Conservation (phyloP, 1,139 yeast species). For the Yamadazyma friedrichii region DNA sequence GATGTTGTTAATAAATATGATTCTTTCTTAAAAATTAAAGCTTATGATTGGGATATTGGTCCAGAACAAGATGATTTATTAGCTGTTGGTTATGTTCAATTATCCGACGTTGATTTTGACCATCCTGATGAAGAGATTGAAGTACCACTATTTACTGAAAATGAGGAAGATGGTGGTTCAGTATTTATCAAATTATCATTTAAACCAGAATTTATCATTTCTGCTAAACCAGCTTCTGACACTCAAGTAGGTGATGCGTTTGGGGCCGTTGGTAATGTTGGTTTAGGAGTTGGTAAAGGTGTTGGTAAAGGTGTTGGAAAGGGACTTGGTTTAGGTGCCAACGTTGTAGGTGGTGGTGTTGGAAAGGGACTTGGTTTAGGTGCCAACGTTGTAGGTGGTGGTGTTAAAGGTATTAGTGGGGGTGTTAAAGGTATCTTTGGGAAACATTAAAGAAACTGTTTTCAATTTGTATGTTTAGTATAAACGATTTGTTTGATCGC, state of each 20-base stretch:
- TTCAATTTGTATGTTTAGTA: background rate
- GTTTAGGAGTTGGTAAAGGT: conserved; percentile 49
- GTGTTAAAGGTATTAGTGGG: conserved; percentile 46
- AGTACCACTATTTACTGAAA: conserved; percentile 54
- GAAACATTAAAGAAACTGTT: conserved; percentile 2
- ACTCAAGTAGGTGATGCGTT: conserved; percentile 46
- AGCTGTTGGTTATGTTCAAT: conserved; percentile 62
- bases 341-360: conserved; percentile 30
- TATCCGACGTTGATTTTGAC: conserved; percentile 61
- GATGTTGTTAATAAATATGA: conserved; percentile 60
- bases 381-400: conserved; percentile 23
- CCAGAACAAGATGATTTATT: conserved; percentile 78
- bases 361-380: conserved; percentile 39
- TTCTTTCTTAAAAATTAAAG: conserved; percentile 55
- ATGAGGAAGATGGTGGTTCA: conserved; percentile 62
- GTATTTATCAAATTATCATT: conserved; percentile 60
- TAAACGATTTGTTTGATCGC: background rate
- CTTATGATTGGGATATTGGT: conserved; percentile 92
- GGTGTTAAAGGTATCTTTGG: conserved; percentile 38
- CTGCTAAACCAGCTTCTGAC: conserved; percentile 35
- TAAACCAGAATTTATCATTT: conserved; percentile 65
- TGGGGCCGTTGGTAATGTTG: conserved; percentile 33
- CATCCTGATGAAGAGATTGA: conserved; percentile 49
- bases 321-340: conserved; percentile 35
- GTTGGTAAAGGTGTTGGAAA: conserved; percentile 36